Base-by-base conservation (phyloP, 1,284 basidiomycete species). In the Ganoderma leucocontextum region DNA sequence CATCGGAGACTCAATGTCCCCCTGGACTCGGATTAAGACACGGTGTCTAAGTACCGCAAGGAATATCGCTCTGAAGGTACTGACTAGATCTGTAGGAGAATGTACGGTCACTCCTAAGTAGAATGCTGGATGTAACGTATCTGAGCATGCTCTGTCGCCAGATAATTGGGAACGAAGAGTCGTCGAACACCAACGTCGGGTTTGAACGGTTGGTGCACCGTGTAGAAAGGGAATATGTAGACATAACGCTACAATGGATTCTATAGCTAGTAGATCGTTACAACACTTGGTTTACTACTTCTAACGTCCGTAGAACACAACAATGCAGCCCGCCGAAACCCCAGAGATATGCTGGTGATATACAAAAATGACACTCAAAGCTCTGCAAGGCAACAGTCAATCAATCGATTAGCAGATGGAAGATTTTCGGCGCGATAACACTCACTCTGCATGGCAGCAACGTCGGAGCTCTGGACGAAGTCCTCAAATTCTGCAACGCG, bases 391-490 rank as follows among this genome's bases (percentile, higher is more conserved):
- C 22, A 19, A 53, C 33, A 17, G 29, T 33, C 22, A 55, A 13
- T 53, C 33, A 4, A 13, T 17, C 9, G n/a, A 41, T 33, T 36
- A 19, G 9, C 15, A 47, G 10, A 12, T 52, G 9, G n/a, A 9
- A 44, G 13, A 9, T 22, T 8, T 1, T 1, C 1, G 17, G 25
- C 4, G 13, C 7, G 29, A 62, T 19, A 19, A 36, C 3, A 83
- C 91, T 74, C 79, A 94, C 93, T 95, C 82, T 95, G 94, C 93
- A 95, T 95, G 72, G 94, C 95, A 75, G 91, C 91, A 72, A 98
- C 80, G 82, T 99, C 98, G 59, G 93, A 87, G 80, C 95, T 97
- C 88, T 99, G 97, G 75, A 99, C 92, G 82, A 94, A 96, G 80
- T 99, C 98, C 68, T 98, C 97, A 76, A 96, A 91, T 78, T 94